Conservation (phyloP, 176 grass and related monocot genomes). For the Neostapfia colusana region DNA sequence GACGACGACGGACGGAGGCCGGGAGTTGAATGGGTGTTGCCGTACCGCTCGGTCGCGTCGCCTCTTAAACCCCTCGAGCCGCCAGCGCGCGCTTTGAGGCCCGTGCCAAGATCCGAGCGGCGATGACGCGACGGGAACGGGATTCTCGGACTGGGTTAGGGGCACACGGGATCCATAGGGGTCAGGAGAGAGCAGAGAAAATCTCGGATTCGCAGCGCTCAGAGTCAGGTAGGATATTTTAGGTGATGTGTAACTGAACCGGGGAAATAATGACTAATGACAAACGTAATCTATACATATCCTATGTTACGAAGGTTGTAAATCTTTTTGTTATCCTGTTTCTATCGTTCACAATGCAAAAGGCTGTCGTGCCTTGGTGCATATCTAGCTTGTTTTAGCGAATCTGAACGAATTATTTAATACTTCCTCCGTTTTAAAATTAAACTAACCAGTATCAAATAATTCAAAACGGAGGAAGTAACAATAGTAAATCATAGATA, state of each 20-base stretch:
- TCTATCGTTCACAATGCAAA: background rate
- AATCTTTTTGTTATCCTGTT: background rate
- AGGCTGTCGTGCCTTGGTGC: too few species aligned
- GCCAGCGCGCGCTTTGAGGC: conserved; percentile 16
- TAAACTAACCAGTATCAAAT: too few species aligned
- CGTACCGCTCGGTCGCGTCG: conserved; percentile 21
- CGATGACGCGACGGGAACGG: conserved; percentile 9
- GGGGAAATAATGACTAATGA: background rate
- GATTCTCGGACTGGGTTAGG: background rate
- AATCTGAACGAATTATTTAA: too few species aligned
- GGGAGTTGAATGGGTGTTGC: background rate
- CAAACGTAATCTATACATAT: background rate
- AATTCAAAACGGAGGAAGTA: too few species aligned
- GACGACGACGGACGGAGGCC: conserved; percentile 25
- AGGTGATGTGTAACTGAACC: background rate
- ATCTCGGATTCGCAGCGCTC: background rate
- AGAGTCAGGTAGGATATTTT: background rate
- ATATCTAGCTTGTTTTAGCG: too few species aligned
- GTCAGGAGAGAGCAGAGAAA: background rate
- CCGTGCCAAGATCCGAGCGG: conserved; percentile 4
- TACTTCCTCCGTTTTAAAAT: too few species aligned
- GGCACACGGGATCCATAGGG: background rate
- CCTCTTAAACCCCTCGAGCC: conserved; percentile 51
- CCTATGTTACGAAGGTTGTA: background rate
- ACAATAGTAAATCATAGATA: too few species aligned